Evolutionary conservation across 2,329 filamentous ascomycete genomes (phyloP), one percentile per base, ranked within the genome.

Genomic region (Triangularia verruculosa): DNA sequence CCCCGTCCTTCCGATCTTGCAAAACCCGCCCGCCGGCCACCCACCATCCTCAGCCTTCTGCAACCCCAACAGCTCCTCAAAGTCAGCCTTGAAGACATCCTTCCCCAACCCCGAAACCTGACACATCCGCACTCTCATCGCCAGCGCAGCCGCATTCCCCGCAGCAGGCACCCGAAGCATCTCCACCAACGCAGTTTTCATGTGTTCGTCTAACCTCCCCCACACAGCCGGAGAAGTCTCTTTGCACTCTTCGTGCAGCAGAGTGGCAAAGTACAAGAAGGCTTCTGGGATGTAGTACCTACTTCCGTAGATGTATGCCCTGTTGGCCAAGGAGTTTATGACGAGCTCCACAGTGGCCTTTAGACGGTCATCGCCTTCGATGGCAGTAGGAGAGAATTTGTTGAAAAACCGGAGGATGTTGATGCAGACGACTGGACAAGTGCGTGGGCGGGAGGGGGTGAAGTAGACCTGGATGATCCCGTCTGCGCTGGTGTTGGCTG

Each of bases 371-470:
- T 62, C 61, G 8, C 28, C 22, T 7, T 43, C 20, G n/a, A 17
- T 27, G 3, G 34, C 13, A 7, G 34, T 59, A 20, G 32, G 12
- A 11, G 43, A 51, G 32, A 56, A 60, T 17, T 56, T 63, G 22
- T 51, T 43, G 20, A 63, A 54, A 47, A 63, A 63, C 11, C 61
- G 61, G 13, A 63, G 57, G 56, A 60, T 43, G 51, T 59, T 60
- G 28, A 60, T 32, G 13, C 61, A 55, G 1, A 63, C 30, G 17
- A 32, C 47, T 5, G 57, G 51, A 17, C 28, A 54, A 24, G 59
- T 24, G 28, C 32, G 51, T 4, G 43, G 56, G 13, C 30, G 32
- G 30, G 51, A 34, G 1, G 25, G 11, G 17, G 11, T 51, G 22
- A 63, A 63, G 25, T 63, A 63, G 20, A 55, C 13, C 22, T 59